Conservation (phyloP, 345 rosid species). For the Pistacia atlantica region DNA sequence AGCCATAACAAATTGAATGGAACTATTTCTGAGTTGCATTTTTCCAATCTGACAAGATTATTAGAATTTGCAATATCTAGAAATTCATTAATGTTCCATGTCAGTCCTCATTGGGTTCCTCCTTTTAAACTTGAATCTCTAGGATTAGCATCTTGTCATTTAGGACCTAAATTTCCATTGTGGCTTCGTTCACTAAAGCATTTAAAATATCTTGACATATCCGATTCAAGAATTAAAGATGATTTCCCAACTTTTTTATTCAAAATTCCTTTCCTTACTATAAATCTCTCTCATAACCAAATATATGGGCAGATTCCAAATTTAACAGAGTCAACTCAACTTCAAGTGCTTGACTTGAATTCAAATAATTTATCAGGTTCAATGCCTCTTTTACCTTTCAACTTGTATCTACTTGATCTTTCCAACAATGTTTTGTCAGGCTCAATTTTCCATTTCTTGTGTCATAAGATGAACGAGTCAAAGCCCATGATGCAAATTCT, state of each 20-base stretch:
- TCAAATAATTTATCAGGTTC: slow-evolving; percentile 23
- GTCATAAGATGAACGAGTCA: slow-evolving; percentile 18
- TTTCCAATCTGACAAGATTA: slow-evolving; percentile 29
- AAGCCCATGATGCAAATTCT: slow-evolving; percentile 23
- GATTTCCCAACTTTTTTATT: background rate
- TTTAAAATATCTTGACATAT: slow-evolving; percentile 24
- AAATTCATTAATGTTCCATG: slow-evolving; percentile 20
- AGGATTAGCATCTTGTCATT: slow-evolving; percentile 16
- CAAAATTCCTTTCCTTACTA: too few relatives aligned
- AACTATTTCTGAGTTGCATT: slow-evolving; percentile 21
- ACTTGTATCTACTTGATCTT: background rate
- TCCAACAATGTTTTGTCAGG: background rate
- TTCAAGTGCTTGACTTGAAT: slow-evolving; percentile 21
- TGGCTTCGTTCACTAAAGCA: slow-evolving; percentile 26
- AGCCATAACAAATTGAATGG: background rate
- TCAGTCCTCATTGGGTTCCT: slow-evolving; percentile 30
- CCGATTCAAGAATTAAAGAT: slow-evolving; percentile 14
- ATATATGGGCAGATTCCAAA: slow-evolving; percentile 28
- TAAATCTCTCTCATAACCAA: slow-evolving; percentile 35
- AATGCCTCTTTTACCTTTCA: slow-evolving; percentile 17
- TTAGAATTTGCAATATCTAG: slow-evolving; percentile 11
- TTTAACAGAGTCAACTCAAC: background rate
- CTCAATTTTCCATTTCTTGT: slow-evolving; percentile 17
- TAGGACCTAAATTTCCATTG: slow-evolving; percentile 32
- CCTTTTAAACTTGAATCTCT: slow-evolving; percentile 27